phyloP scores from a whole-genome alignment of 208 protist genomes.

The Trypanosoma grayi region DNA sequence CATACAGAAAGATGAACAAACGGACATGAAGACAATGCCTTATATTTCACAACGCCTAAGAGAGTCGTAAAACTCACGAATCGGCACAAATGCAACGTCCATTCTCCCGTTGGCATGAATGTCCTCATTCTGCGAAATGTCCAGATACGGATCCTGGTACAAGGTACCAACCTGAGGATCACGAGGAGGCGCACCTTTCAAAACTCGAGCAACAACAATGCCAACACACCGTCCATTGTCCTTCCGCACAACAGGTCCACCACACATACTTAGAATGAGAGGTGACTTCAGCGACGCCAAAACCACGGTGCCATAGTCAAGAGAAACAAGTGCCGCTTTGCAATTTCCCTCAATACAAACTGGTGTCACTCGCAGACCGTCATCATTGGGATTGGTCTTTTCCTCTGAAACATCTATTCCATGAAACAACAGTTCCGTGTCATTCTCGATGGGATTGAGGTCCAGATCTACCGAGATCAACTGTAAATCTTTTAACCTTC shows the following conservation, averaged over 20 bases:
- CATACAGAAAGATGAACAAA: conserved; percentile 5
- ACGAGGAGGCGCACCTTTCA: conserved; percentile 54
- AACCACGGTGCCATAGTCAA: conserved; percentile 87
- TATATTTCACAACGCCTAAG: conserved; percentile 72
- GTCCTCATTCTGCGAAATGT: conserved; percentile 65
- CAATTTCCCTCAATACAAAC: conserved; percentile 49
- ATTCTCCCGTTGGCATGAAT: conserved; percentile 50
- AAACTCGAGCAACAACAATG: conserved; percentile 71
- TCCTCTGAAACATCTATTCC: conserved; percentile 63
- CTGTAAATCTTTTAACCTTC: conserved; percentile 24
- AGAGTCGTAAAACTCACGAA: conserved; percentile 69
- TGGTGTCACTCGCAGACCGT: conserved; percentile 45
- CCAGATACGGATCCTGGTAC: conserved; percentile 75
- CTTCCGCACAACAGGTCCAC: conserved; percentile 80
- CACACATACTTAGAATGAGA: conserved; percentile 77
- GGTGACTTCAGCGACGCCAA: conserved; percentile 42
- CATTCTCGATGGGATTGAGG: conserved; percentile 57
- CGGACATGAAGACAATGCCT: conserved; percentile 10
- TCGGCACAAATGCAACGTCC: conserved; percentile 76
- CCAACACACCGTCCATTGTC: conserved; percentile 79
- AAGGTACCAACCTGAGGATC: conserved; percentile 39
- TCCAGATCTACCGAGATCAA: conserved; percentile 64
- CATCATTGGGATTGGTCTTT: conserved; percentile 80
- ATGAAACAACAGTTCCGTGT: conserved; percentile 57
- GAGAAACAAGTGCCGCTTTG: conserved; percentile 65